These are phyloP conservation scores for Melampsora americana DNA, from an alignment of 1,284 basidiomycete genomes.

Conservation along the genomic window DNA sequence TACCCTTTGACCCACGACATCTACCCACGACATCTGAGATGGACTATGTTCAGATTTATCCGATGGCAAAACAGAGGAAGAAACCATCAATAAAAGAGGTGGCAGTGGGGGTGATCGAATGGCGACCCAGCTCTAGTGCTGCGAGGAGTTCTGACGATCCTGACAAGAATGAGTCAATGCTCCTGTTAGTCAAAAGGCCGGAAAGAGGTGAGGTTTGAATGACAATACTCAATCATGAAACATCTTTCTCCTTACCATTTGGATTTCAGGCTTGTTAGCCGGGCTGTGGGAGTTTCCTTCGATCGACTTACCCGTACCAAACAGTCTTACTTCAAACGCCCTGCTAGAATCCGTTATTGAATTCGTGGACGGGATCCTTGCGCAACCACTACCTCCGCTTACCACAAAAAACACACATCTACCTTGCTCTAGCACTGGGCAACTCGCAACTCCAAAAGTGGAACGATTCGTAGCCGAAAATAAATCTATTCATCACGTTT, in stretches of 20 bases:
- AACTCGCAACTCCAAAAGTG: neutral
- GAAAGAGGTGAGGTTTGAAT: slow-evolving; percentile 59
- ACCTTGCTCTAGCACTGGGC: no score
- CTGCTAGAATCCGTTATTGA: neutral
- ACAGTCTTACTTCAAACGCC: neutral
- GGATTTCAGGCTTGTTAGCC: slow-evolving; percentile 71
- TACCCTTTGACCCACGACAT: slow-evolving; percentile 5
- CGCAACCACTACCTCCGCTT: neutral
- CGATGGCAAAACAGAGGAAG: slow-evolving; percentile 41
- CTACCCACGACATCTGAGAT: neutral
- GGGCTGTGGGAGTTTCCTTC: slow-evolving; percentile 81
- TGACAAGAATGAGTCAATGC: slow-evolving; percentile 45
- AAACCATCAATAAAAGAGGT: slow-evolving; percentile 26
- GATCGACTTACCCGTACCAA: slow-evolving; percentile 50
- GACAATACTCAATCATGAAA: neutral
- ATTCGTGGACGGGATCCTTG: neutral
- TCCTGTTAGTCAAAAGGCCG: slow-evolving; percentile 33
- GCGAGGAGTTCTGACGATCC: slow-evolving; percentile 45
- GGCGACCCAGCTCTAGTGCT: neutral
- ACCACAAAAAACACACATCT: neutral
- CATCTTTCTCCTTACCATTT: slow-evolving; percentile 44
- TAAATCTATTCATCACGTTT: slow-evolving; percentile 11
- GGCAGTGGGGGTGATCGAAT: slow-evolving; percentile 28
- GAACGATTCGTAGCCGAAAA: neutral
- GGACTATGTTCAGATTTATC: slow-evolving; percentile 20